These are phyloP conservation scores for Golubevia sp. DNA, from an alignment of 1,284 basidiomycete genomes.

Conservation along the genomic window DNA sequence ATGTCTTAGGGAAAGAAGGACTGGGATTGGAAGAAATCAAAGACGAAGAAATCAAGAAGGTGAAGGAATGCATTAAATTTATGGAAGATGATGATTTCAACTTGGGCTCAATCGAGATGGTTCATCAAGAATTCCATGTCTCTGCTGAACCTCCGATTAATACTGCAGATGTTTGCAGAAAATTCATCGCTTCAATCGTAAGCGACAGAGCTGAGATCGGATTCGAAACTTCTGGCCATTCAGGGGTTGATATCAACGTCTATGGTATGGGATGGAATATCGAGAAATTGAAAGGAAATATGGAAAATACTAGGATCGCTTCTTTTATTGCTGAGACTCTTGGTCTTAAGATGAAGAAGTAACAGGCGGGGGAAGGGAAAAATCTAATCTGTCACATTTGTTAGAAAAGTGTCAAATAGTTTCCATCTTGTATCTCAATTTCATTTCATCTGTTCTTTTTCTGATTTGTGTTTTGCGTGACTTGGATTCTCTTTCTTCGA, in stretches of 20 bases:
- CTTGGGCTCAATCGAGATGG: neutral
- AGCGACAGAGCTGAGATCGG: conserved; percentile 38
- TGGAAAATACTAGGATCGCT: conserved; percentile 43
- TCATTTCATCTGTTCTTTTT: no score
- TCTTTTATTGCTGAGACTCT: conserved; percentile 17
- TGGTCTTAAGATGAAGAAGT: conserved; percentile 18
- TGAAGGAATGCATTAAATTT: conserved; percentile 20
- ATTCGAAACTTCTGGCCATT: conserved; percentile 35
- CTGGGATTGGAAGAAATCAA: conserved; percentile 14
- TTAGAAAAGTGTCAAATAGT: no score
- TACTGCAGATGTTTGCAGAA: conserved; percentile 8
- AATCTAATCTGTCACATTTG: no score
- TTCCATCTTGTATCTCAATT: no score
- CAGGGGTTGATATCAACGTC: conserved; percentile 49
- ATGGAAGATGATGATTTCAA: neutral
- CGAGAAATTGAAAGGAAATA: conserved; percentile 26
- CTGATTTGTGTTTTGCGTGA: no score
- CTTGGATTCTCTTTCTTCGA: no score
- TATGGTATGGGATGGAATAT: conserved; percentile 23
- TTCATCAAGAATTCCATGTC: conserved; percentile 6
- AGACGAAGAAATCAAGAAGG: conserved; percentile 18
- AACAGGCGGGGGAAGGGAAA: no score
- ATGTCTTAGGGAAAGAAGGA: conserved; percentile 27
- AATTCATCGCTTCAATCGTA: conserved; percentile 27
- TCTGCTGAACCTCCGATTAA: conserved; percentile 10